Conservation (phyloP, 192 early-diverging fungal genomes). For the Coemansia umbellata region DNA sequence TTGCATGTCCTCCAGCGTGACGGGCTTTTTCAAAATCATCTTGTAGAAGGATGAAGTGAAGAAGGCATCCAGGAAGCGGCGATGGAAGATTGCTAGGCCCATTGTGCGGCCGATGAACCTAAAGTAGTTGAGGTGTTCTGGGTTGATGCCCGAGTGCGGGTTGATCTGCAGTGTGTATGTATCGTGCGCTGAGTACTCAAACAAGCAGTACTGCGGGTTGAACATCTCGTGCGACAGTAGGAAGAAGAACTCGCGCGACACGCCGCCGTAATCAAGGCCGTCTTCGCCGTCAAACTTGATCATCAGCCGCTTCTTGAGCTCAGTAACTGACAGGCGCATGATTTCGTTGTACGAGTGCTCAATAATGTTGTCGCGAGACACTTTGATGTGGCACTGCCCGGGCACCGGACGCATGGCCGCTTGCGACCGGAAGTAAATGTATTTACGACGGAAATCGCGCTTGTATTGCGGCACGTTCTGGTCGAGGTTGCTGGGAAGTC, state of each 20-base stretch:
- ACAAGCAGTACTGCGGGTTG: conserved; percentile 93
- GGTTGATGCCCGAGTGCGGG: conserved; percentile 90
- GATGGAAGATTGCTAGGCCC: conserved; percentile 96
- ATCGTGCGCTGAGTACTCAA: conserved; percentile 97
- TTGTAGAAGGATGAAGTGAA: conserved; percentile 97
- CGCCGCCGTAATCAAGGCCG: conserved; percentile 96
- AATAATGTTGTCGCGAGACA: conserved; percentile 84
- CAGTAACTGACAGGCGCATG: conserved; percentile 85
- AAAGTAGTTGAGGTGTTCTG: conserved; percentile 98
- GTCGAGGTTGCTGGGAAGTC: conserved; percentile 76
- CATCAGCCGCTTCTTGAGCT: conserved; percentile 96
- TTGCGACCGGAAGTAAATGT: conserved; percentile 95
- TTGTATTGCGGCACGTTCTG: conserved; percentile 97
- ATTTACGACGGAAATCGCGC: conserved; percentile 95
- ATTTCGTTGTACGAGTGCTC: conserved; percentile 95
- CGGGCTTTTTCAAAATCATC: conserved; percentile 88
- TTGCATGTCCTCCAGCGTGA: conserved; percentile 87
- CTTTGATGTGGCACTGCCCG: conserved; percentile 91
- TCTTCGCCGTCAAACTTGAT: conserved; percentile 99
- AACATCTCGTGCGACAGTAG: conserved; percentile 98
- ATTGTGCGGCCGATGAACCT: conserved; percentile 97
- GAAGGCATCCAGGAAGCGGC: conserved; percentile 93
- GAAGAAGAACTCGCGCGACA: conserved; percentile 98
- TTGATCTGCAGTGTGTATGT: conserved; percentile 99
- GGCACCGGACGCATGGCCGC: conserved; percentile 82